Evolutionary conservation across 306 rosid genomes (phyloP).

Genomic region (Trifolium pratense): DNA sequence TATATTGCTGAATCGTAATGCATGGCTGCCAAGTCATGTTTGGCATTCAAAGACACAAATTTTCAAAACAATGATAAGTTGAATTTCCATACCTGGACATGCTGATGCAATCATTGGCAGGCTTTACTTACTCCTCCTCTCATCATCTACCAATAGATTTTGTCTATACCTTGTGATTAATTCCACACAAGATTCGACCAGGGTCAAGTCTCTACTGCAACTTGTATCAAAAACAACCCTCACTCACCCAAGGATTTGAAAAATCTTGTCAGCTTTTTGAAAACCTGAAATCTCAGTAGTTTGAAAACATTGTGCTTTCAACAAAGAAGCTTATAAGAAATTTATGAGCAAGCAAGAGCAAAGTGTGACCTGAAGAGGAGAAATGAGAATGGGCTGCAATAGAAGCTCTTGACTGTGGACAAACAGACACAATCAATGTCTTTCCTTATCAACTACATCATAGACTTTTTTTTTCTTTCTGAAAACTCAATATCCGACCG

Average conservation of each 20-base stretch:
- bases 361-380: slow-evolving; percentile 72
- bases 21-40: slow-evolving; percentile 7
- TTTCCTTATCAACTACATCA: slow-evolving; percentile 58
- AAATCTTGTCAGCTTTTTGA: too few species aligned
- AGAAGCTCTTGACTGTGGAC: slow-evolving; percentile 96
- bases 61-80: slow-evolving; percentile 25
- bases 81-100: slow-evolving; percentile 77
- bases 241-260: slow-evolving; percentile 82
- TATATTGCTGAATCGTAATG: neutral
- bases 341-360: neutral
- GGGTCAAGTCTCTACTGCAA: slow-evolving; percentile 86
- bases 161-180: slow-evolving; percentile 75
- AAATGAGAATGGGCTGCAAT: slow-evolving; percentile 81
- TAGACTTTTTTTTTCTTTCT: too few species aligned
- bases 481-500: too few species aligned
- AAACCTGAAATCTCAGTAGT: slow-evolving; percentile 63
- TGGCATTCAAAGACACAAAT: slow-evolving; percentile 29
- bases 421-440: slow-evolving; percentile 74
- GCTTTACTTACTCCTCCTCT: slow-evolving; percentile 48
- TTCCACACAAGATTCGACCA: slow-evolving; percentile 83
- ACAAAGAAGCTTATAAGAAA: too few species aligned
- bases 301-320: neutral
- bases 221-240: slow-evolving; percentile 91
- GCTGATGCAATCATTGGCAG: slow-evolving; percentile 95
- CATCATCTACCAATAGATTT: slow-evolving; percentile 55